Evolutionary conservation across 1,139 yeast genomes (phyloP), one percentile per base, ranked within the genome.

Genomic region (Pichiaceae sp.): DNA sequence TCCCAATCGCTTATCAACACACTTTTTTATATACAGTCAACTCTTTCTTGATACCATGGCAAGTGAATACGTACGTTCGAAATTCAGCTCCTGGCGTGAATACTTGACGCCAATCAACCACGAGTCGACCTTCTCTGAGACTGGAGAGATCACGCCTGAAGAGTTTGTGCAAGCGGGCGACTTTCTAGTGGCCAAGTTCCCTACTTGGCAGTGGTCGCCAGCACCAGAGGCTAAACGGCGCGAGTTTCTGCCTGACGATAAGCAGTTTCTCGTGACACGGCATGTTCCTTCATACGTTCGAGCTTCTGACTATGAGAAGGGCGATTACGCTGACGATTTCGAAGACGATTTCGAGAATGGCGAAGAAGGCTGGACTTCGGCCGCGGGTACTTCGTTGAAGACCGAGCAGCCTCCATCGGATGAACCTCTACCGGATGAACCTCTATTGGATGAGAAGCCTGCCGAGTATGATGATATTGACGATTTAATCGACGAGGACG

Each of bases 101-200:
- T 89, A 89, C 55, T 66, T 91, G 42, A 89, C 98, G 3, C 98
- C 99, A 1, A 80, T 89, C 8, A 73, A 78, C 34, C 86, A 87
- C 57, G 72, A 66, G 17, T 86, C 96, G 20, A 85, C 91, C 31
- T 91, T 87, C 61, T 68, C 76, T 38, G 63, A 70, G 35, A 84
- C 96, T 0, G 98, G 98, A 3, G 93, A 89, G 57, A 79, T 91
- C 38, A 82, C 95, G 1, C 97, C 97, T 3, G 95, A 84, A 42
- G 96, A 89, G 57, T 89, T 87, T 60, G 87, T 86, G 8, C 68
- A 65, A 38, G 96, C 96, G 4, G 96, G 97, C n/a, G 96, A 89
- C 53, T 87, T 84, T 56, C 63, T 91, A 42, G 91, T 80, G 27
- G 78, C 76, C 59, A 84, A 84, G 66, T 91, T 93, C 58, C 97